These are phyloP conservation scores for Veloboletus limbatus DNA, from an alignment of 1,284 basidiomycete species.

Conservation along the genomic window DNA sequence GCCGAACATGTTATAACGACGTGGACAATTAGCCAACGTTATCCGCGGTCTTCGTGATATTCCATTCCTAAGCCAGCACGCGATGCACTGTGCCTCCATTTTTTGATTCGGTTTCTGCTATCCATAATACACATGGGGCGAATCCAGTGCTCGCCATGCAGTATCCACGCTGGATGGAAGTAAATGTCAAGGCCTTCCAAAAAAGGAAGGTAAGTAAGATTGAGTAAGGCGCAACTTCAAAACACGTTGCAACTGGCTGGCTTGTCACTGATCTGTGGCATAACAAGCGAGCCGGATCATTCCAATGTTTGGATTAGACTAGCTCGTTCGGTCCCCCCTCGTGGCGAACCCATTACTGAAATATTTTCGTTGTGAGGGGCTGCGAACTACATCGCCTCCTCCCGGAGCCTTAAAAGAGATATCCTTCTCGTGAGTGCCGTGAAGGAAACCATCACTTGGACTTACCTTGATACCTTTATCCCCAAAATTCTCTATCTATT, in stretches of 20 bases:
- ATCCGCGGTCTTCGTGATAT: slow-evolving; percentile 12
- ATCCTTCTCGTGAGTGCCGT: slow-evolving; percentile 11
- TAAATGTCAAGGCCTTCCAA: slow-evolving; percentile 15
- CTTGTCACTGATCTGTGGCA: slow-evolving; percentile 11
- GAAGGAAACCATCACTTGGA: slow-evolving; percentile 14
- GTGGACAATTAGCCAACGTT: slow-evolving; percentile 17
- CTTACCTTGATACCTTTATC: slow-evolving; percentile 15
- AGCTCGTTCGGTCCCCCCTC: slow-evolving; percentile 12
- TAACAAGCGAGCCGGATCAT: slow-evolving; percentile 13
- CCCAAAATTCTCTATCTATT: slow-evolving; percentile 32
- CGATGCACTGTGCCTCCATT: slow-evolving; percentile 3
- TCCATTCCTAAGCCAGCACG: slow-evolving; percentile 9
- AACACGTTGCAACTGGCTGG: slow-evolving; percentile 28
- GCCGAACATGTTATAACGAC: slow-evolving; percentile 14
- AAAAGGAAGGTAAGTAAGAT: slow-evolving; percentile 32
- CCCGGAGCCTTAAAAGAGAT: slow-evolving; percentile 26
- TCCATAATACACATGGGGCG: no score
- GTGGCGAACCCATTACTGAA: slow-evolving; percentile 18
- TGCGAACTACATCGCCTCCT: slow-evolving; percentile 29
- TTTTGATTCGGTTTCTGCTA: no score
- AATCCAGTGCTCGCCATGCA: slow-evolving; percentile 25
- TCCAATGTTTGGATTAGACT: slow-evolving; percentile 5
- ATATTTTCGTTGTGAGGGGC: slow-evolving; percentile 17
- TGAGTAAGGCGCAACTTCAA: slow-evolving; percentile 18
- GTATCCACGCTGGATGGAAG: slow-evolving; percentile 20